phyloP scores from a whole-genome alignment of 768 basidiomycete genomes.

The Dioszegia aurantiaca region DNA sequence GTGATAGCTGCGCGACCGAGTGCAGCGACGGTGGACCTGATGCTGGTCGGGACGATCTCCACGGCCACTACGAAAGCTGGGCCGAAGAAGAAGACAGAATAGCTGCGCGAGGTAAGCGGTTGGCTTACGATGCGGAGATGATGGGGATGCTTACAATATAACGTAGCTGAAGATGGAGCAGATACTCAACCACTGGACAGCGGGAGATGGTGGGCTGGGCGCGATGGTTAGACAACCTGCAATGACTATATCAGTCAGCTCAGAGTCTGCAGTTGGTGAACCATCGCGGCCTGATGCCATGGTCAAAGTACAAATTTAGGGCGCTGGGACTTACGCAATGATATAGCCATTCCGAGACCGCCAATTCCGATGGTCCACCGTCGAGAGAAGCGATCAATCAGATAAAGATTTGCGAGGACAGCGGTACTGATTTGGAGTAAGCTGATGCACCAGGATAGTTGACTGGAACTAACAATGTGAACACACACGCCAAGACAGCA shows the following conservation, averaged over 20 bases:
- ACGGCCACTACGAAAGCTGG: not conserved
- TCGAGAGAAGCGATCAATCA: not conserved
- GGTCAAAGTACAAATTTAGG: not conserved
- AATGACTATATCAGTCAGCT: not conserved
- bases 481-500: conserved; percentile 18
- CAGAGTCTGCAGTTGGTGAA: not conserved
- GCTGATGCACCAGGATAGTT: no score
- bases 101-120: not conserved
- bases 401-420: not conserved
- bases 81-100: conserved; percentile 2
- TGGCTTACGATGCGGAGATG: not conserved
- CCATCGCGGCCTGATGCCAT: no score
- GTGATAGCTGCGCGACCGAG: not conserved
- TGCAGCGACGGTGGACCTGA: conserved; percentile 2
- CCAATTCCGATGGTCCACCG: conserved; percentile 5
- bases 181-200: not conserved
- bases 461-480: conserved; percentile 16
- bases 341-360: not conserved
- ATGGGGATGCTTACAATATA: not conserved
- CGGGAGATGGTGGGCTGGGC: no score
- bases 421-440: no score
- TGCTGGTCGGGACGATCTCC: conserved; percentile 3
- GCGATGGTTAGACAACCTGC: not conserved
- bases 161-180: not conserved
- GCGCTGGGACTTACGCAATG: not conserved